phyloP scores from a whole-genome alignment of 805 yeast genomes.

The Lachancea waltii region DNA sequence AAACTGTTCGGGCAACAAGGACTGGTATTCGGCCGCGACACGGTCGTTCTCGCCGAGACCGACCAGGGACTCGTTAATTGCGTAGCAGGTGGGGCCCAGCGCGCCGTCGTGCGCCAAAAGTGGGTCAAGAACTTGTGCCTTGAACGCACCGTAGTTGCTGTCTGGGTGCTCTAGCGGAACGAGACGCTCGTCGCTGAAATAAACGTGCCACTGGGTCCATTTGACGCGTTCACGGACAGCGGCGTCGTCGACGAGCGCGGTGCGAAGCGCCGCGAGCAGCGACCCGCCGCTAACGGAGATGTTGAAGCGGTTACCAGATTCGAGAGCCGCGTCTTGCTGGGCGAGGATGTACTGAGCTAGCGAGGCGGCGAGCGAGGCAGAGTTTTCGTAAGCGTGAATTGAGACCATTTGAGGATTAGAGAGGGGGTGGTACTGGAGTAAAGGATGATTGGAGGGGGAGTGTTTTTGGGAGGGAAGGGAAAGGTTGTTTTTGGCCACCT shows the following conservation, averaged over 20 bases:
- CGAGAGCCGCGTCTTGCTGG: slow-evolving; percentile 56
- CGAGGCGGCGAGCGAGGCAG: slow-evolving; percentile 54
- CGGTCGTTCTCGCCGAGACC: slow-evolving; percentile 44
- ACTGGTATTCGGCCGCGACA: slow-evolving; percentile 60
- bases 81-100: slow-evolving; percentile 50
- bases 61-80: slow-evolving; percentile 59
- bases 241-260: slow-evolving; percentile 57
- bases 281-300: slow-evolving; percentile 92
- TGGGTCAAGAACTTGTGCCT: slow-evolving; percentile 50
- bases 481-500: too few relatives aligned
- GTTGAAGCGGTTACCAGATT: slow-evolving; percentile 43
- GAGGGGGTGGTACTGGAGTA: too few relatives aligned
- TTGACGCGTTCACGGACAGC: slow-evolving; percentile 40
- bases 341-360: slow-evolving; percentile 59
- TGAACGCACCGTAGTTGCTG: slow-evolving; percentile 79
- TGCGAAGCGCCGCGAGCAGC: slow-evolving; percentile 58
- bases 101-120: slow-evolving; percentile 35
- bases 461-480: too few relatives aligned
- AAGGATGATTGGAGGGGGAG: not conserved
- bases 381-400: slow-evolving; percentile 40
- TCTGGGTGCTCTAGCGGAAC: slow-evolving; percentile 79
- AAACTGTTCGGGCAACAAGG: slow-evolving; percentile 43
- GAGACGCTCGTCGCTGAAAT: slow-evolving; percentile 84
- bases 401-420: slow-evolving; percentile 29
- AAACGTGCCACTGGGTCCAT: slow-evolving; percentile 76